Base-by-base conservation (phyloP, 768 basidiomycete species). In the Filobasidium floriforme region DNA sequence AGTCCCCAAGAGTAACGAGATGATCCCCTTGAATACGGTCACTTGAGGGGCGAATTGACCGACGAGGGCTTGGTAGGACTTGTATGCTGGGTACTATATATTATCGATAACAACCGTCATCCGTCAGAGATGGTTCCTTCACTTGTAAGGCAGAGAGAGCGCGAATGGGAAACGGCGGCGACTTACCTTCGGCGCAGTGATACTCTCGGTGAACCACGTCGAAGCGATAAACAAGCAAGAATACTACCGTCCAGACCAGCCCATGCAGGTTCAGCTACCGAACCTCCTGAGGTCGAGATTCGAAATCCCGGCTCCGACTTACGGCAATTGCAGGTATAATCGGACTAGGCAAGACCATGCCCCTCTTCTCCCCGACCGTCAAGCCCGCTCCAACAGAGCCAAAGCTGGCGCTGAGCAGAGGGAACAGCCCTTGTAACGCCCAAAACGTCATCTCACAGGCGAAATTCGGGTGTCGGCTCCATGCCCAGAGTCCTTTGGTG, bases 401-500 rank as follows among this genome's bases (percentile, higher is more conserved):
- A 28, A n/a, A 26, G 41, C n/a, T 19, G 41, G n/a, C 60, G 29
- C 52, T 61, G 32, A 68, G 70, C 10, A 73, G 63, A 1, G 75
- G 75, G 59, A 76, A 76, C 65, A 76, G 54, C 37, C 72, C 73
- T 61, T 78, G 77, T 6, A 72, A 65, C 6, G 74, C 14, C 77
- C 77, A 93, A 79, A 93, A 91, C 18, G 80, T 77, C 77, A 93
- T 92, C 76, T 98, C 94, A 76, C 89, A 92, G 0, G 87, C 80
- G 75, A 91, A 93, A 77, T 98, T 98, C 41, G 94, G 92, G 77
- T 98, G 94, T 18, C 94, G 82, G 1, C 85, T 86, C 82, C 86
- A 93, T 1, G 85, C 83, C 89, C 89, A 98, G 7, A 97, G 77
- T 3, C 93, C 93, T 22, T 83, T 82, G 0, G 91, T 90, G 28